phyloP scores from a whole-genome alignment of 2,329 filamentous ascomycete genomes.

The Phialophora macrospora region DNA sequence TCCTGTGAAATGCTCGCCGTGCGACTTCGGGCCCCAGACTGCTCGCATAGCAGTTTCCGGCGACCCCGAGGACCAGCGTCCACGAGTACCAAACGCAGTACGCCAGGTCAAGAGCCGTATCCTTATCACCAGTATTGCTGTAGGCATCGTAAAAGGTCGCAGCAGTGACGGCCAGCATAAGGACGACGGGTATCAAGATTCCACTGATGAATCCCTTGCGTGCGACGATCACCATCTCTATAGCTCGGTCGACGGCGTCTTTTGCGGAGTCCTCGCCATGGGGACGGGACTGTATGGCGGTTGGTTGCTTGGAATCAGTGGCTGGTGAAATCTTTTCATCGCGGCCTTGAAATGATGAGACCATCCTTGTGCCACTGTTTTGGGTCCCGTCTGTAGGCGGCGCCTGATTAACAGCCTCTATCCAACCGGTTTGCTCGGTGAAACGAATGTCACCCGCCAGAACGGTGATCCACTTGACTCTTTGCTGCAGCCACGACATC shows the following conservation, averaged over 20 bases:
- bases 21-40: background rate
- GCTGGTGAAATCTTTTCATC: too few relatives aligned
- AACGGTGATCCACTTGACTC: background rate
- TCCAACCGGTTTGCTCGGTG: background rate
- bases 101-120: constrained; percentile 3
- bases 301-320: too few relatives aligned
- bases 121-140: constrained; percentile 1
- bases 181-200: constrained; percentile 8
- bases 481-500: background rate
- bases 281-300: background rate
- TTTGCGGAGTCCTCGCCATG: background rate
- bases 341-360: too few relatives aligned
- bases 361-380: too few relatives aligned
- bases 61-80: constrained; percentile 7
- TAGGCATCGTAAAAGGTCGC: constrained; percentile 13
- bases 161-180: constrained; percentile 10
- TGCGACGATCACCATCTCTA: constrained; percentile 1
- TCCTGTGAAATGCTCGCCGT: background rate
- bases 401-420: too few relatives aligned
- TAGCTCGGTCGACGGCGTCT: background rate
- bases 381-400: too few relatives aligned
- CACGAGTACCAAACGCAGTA: constrained; percentile 10
- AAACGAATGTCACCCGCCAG: background rate
- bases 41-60: constrained; percentile 15
- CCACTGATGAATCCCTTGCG: constrained; percentile 7